phyloP scores from a whole-genome alignment of 2,329 filamentous ascomycete species.

The Neonectria punicea region DNA sequence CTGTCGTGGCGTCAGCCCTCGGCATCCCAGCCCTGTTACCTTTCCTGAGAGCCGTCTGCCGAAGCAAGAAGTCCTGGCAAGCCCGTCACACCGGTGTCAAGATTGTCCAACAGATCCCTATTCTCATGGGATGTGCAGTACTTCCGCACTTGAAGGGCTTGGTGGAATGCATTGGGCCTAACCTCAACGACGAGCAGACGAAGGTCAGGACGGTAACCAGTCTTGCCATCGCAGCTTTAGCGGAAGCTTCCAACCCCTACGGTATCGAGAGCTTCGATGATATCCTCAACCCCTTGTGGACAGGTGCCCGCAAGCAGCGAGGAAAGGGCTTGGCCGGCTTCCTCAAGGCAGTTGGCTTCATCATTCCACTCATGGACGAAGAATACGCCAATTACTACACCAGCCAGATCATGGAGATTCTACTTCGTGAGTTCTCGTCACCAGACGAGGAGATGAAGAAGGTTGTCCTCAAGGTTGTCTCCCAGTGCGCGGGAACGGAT shows the following conservation, averaged over 20 bases:
- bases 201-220: conserved; percentile 97
- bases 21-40: conserved; percentile 95
- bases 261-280: conserved; percentile 99
- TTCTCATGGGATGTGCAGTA: conserved; percentile 97
- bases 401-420: conserved; percentile 97
- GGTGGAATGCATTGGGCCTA: conserved; percentile 95
- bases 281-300: conserved; percentile 97
- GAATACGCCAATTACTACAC: conserved; percentile 99
- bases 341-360: conserved; percentile 96
- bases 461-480: conserved; percentile 96
- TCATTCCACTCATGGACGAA: conserved; percentile 99
- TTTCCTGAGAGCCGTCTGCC: conserved; percentile 93
- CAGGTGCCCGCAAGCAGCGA: conserved; percentile 92
- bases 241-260: conserved; percentile 96
- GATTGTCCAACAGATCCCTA: conserved; percentile 98
- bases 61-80: conserved; percentile 99
- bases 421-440: conserved; percentile 94
- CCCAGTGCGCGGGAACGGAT: conserved; percentile 92
- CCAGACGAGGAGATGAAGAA: conserved; percentile 99
- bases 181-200: conserved; percentile 96
- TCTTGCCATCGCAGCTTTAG: conserved; percentile 91
- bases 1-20: conserved; percentile 94
- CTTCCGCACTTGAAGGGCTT: conserved; percentile 94
- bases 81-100: conserved; percentile 98
- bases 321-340: conserved; percentile 96